These are phyloP conservation scores for Globisporangium rhizosaccharum DNA, from an alignment of 352 stramenopile species.

Conservation along the genomic window DNA sequence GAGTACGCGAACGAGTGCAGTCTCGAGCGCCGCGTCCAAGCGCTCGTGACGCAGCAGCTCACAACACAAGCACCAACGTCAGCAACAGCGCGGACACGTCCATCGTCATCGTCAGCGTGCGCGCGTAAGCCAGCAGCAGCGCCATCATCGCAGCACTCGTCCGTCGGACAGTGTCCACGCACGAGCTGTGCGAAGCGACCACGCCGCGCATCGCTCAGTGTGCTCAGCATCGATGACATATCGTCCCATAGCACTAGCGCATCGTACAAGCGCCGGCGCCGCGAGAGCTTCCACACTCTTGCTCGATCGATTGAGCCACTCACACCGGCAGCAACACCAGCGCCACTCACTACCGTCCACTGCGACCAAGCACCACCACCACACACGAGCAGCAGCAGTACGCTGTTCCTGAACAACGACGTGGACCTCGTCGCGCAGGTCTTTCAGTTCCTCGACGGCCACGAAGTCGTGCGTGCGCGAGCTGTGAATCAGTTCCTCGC, in stretches of 20 bases:
- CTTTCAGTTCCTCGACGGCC: slow-evolving; percentile 48
- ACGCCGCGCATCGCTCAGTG: slow-evolving; percentile 10
- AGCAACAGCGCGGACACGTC: too few species aligned
- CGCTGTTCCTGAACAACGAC: slow-evolving; percentile 44
- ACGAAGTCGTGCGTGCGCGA: slow-evolving; percentile 35
- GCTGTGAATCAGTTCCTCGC: slow-evolving; percentile 49
- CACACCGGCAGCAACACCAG: not conserved
- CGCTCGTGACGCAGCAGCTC: slow-evolving; percentile 48
- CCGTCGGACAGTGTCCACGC: not conserved
- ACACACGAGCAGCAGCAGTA: slow-evolving; percentile 1
- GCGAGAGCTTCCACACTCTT: not conserved
- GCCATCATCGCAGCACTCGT: too few species aligned
- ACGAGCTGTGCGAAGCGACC: slow-evolving; percentile 9
- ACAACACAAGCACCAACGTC: not conserved
- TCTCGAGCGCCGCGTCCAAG: slow-evolving; percentile 64
- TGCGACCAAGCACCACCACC: not conserved
- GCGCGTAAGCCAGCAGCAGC: slow-evolving; percentile 1
- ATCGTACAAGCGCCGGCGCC: not conserved
- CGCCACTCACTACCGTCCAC: not conserved
- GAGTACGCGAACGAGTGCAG: slow-evolving; percentile 64
- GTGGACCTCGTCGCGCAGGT: slow-evolving; percentile 50
- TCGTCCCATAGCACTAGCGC: not conserved
- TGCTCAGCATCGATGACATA: not conserved
- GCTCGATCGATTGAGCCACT: not conserved
- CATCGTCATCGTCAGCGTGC: not conserved